phyloP scores from a whole-genome alignment of 1,284 basidiomycete genomes.

The Afroboletus lepidellus region DNA sequence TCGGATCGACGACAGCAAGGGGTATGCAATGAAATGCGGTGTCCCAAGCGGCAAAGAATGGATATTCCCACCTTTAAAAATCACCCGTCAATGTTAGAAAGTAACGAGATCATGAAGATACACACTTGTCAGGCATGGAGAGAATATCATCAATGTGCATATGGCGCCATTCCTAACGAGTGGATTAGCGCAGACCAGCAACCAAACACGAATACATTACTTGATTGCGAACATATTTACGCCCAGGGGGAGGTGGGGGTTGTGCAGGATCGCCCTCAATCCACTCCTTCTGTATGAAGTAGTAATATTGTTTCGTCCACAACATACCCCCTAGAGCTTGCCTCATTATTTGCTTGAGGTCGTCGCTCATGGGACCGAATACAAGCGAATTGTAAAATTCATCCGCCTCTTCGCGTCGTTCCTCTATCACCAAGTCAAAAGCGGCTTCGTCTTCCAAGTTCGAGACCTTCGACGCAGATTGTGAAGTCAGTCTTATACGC shows the following conservation, averaged over 20 bases:
- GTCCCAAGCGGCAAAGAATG: constrained; percentile 94
- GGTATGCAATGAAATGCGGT: constrained; percentile 99
- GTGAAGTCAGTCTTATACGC: constrained; percentile 87
- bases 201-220: constrained; percentile 37
- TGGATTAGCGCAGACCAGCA: background rate
- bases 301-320: constrained; percentile 98
- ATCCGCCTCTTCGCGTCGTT: constrained; percentile 87
- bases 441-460: constrained; percentile 85
- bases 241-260: constrained; percentile 88
- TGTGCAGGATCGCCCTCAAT: constrained; percentile 92
- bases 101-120: constrained; percentile 1
- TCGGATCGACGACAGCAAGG: constrained; percentile 90
- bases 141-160: constrained; percentile 94
- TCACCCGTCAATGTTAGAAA: constrained; percentile 1
- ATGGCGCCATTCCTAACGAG: constrained; percentile 83
- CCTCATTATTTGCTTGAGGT: constrained; percentile 93
- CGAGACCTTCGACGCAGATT: constrained; percentile 70
- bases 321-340: constrained; percentile 99
- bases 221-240: constrained; percentile 84
- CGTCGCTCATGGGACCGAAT: constrained; percentile 83
- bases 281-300: constrained; percentile 97
- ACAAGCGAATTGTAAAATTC: constrained; percentile 90
- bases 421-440: constrained; percentile 90
- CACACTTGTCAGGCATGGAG: constrained; percentile 96
- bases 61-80: constrained; percentile 85